Evolutionary conservation across 495 filamentous ascomycete genomes (phyloP), one percentile per base, ranked within the genome.

Genomic region (Penicillium daleae): DNA sequence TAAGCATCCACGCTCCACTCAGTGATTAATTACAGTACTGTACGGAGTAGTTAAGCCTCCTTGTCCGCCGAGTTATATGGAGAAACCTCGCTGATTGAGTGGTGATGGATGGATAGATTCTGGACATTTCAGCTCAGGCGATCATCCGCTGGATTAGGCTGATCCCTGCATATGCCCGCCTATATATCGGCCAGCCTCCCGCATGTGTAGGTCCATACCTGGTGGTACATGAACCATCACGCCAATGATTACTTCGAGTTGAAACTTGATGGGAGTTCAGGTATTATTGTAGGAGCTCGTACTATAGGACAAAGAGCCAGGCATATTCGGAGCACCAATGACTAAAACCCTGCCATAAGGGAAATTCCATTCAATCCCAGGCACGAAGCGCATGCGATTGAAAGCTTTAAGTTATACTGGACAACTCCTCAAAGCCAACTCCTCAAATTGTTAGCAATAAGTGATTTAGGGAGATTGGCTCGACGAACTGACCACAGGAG

Each of bases 151-250:
- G 8, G 10, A n/a, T 56, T 10, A 15, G 56, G n/a, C 29, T 57
- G 56, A 46, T 31, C 56, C 40, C 39, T 57, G 56, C 56, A 48
- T 48, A 48, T 33, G 40, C 42, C 9, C 40, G 21, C 26, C 29
- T 57, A 24, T 22, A n/a, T n/a, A 26, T 4, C 15, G 21, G 24
- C 2, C 17, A 29, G 46, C 22, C 26, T 27, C 26, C 46, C 24
- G 46, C 40, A 46, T 46, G 19, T 12, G 8, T 6, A 50, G 13
- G 24, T 24, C 46, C n/a, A n/a, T n/a, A n/a, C 15, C 46, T 29
- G 12, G 46, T 17, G 22, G 13, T 49, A 24, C 46, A 49, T 27
- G 26, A 50, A 17, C 24, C 46, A 27, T 27, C 46, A 2, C 22
- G 15, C 21, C 19, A 49, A 27, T 49, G 1, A 4, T n/a, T 37